Evolutionary conservation across 1,139 yeast species (phyloP).

Genomic region (Arxiozyma slooffiae): DNA sequence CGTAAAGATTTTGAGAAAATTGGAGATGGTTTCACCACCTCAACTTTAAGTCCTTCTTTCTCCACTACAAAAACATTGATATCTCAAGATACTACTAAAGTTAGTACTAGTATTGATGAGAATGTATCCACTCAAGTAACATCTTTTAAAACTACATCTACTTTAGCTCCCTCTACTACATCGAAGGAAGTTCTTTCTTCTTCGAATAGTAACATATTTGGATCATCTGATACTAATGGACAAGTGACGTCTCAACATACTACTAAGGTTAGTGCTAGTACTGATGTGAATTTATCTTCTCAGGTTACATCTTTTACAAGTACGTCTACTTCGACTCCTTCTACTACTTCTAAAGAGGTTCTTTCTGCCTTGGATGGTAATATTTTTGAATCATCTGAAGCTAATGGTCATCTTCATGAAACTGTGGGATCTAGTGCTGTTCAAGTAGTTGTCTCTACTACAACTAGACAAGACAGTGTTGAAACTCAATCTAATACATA

Average conservation of each 20-base stretch:
- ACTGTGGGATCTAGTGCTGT: constrained; percentile 2
- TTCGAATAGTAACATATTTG: constrained; percentile 2
- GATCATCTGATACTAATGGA: not conserved
- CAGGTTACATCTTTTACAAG: not conserved
- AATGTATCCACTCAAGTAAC: constrained; percentile 6
- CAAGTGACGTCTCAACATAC: too few relatives aligned
- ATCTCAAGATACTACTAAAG: not conserved
- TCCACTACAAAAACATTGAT: constrained; percentile 11
- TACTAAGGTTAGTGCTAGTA: too few relatives aligned
- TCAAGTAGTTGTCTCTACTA: constrained; percentile 4
- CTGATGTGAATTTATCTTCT: constrained; percentile 9
- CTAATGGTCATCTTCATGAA: constrained; percentile 1
- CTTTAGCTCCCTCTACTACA: constrained; percentile 2
- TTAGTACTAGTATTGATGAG: constrained; percentile 3
- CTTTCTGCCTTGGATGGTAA: constrained; percentile 7
- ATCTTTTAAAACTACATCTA: not conserved
- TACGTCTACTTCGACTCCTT: constrained; percentile 1
- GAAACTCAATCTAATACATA: constrained; percentile 8
- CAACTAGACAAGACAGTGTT: not conserved
- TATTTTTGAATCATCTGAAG: not conserved
- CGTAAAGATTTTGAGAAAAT: constrained; percentile 17
- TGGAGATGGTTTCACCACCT: constrained; percentile 11
- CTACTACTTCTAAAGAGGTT: constrained; percentile 1
- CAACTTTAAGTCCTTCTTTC: constrained; percentile 10
- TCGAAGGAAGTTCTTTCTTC: constrained; percentile 5